Conservation (phyloP, 768 basidiomycete genomes). For the Tephrocybe rancida region DNA sequence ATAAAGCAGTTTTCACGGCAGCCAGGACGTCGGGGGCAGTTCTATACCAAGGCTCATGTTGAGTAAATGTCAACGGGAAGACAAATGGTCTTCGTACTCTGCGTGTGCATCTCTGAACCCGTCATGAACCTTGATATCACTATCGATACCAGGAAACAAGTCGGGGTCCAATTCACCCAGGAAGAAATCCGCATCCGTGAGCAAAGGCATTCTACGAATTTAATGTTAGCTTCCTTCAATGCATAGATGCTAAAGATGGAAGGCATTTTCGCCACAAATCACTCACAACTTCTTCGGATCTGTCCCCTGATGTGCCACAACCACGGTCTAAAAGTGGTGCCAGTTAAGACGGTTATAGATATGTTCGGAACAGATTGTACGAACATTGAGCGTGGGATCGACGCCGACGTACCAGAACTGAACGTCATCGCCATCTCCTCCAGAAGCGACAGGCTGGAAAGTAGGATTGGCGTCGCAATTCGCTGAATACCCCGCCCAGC, state of each 20-base stretch:
- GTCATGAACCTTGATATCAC: slow-evolving; percentile 44
- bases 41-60: slow-evolving; percentile 34
- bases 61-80: slow-evolving; percentile 31
- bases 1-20: slow-evolving; percentile 45
- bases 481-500: slow-evolving; percentile 21
- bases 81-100: slow-evolving; percentile 29
- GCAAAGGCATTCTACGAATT: slow-evolving; percentile 19
- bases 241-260: background rate
- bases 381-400: slow-evolving; percentile 22
- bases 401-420: slow-evolving; percentile 44
- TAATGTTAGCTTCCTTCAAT: too few relatives aligned
- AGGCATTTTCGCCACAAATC: background rate
- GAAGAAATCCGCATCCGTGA: slow-evolving; percentile 47
- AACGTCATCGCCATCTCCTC: slow-evolving; percentile 45
- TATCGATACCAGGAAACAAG: slow-evolving; percentile 52
- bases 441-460: slow-evolving; percentile 47
- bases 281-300: slow-evolving; percentile 29
- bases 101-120: slow-evolving; percentile 52
- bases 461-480: slow-evolving; percentile 48
- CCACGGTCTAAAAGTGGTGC: slow-evolving; percentile 14
- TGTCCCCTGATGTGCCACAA: slow-evolving; percentile 22
- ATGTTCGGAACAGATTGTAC: too few relatives aligned
- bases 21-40: slow-evolving; percentile 42
- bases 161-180: slow-evolving; percentile 32
- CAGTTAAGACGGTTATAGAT: too few relatives aligned